These are phyloP conservation scores for Diaporthe destruens DNA, from an alignment of 2,329 filamentous ascomycete genomes.

Conservation along the genomic window DNA sequence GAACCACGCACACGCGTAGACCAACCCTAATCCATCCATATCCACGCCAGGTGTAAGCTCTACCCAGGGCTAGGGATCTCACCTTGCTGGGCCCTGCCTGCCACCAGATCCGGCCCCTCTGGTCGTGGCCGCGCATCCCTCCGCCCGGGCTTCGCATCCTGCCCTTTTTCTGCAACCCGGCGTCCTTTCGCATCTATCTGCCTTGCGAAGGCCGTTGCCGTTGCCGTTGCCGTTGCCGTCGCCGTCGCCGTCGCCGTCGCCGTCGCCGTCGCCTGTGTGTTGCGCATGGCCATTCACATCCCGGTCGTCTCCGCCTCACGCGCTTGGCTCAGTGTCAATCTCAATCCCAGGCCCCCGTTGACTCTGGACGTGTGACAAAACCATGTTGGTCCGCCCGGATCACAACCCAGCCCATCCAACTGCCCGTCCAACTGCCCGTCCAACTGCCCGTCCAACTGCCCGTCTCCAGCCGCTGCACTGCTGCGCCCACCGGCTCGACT, in stretches of 20 bases:
- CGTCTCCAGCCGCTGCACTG: conserved; percentile 25
- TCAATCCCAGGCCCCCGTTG: conserved; percentile 3
- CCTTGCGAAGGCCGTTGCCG: background rate
- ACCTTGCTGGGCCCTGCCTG: background rate
- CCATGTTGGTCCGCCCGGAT: conserved; percentile 31
- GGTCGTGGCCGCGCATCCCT: conserved; percentile 1
- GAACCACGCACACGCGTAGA: background rate
- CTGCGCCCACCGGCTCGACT: conserved; percentile 26
- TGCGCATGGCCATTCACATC: conserved; percentile 19
- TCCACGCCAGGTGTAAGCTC: conserved; percentile 22
- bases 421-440: conserved; percentile 17
- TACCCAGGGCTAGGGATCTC: background rate
- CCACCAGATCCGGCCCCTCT: background rate
- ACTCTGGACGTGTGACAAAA: conserved; percentile 20
- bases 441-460: conserved; percentile 18
- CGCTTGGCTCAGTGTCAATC: background rate
- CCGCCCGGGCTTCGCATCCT: conserved; percentile 2
- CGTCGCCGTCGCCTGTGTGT: background rate
- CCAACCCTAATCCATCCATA: conserved; percentile 11
- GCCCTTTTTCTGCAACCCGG: background rate
- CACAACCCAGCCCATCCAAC: conserved; percentile 23
- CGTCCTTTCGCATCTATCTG: background rate
- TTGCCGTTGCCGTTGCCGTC: too few species aligned
- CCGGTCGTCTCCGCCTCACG: conserved; percentile 8
- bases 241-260: too few species aligned